phyloP scores from a whole-genome alignment of 2,329 filamentous ascomycete species.

The Hypoxylon sp. region DNA sequence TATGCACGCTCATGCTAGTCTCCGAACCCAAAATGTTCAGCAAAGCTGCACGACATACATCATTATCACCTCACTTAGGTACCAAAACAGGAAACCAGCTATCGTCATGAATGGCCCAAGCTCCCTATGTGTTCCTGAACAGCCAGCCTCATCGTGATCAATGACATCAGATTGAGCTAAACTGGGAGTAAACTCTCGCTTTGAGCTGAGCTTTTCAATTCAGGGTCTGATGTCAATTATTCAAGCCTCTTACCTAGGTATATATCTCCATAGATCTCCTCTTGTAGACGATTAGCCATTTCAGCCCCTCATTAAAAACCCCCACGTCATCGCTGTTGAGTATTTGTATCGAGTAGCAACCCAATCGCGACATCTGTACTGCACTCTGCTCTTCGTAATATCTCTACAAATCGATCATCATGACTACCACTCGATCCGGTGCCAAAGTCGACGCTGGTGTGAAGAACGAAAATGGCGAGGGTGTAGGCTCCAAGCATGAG shows the following conservation, averaged over 20 bases:
- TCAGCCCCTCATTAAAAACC: background rate
- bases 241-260: background rate
- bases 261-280: background rate
- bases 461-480: slow-evolving; percentile 29
- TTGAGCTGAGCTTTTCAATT: slow-evolving; percentile 11
- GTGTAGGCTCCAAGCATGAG: slow-evolving; percentile 57
- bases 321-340: background rate
- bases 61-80: slow-evolving; percentile 30
- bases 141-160: slow-evolving; percentile 29
- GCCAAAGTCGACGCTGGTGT: slow-evolving; percentile 35
- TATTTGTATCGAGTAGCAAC: background rate
- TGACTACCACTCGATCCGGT: slow-evolving; percentile 50
- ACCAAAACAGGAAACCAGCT: slow-evolving; percentile 36
- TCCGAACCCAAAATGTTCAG: background rate
- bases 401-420: slow-evolving; percentile 17
- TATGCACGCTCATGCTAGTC: background rate
- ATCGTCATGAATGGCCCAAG: slow-evolving; percentile 41
- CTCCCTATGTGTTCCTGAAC: slow-evolving; percentile 33
- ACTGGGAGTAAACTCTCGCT: slow-evolving; percentile 10
- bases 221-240: background rate
- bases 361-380: background rate
- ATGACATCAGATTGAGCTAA: slow-evolving; percentile 47
- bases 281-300: background rate
- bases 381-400: background rate
- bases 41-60: slow-evolving; percentile 15